Evolutionary conservation across 345 rosid genomes (phyloP).

Genomic region (Ricinus communis): DNA sequence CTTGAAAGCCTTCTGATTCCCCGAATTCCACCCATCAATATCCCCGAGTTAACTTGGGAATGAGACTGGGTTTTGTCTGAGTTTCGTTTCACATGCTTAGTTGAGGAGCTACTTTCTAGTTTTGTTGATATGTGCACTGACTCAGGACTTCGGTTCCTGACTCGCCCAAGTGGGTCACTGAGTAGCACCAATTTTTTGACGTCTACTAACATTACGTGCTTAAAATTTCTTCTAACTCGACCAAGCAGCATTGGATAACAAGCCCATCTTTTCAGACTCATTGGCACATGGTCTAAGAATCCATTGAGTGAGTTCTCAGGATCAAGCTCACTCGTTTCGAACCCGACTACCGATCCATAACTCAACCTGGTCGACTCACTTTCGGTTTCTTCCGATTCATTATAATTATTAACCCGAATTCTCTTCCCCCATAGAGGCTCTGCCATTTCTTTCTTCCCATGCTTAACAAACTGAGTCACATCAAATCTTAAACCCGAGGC

Average conservation of each 20-base stretch:
- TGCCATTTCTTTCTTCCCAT: constrained; percentile 36
- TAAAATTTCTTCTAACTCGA: constrained; percentile 70
- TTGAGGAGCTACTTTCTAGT: constrained; percentile 24
- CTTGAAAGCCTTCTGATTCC: constrained; percentile 62
- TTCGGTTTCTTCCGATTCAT: constrained; percentile 18
- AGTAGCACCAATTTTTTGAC: constrained; percentile 47
- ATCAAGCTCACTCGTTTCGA: constrained; percentile 76
- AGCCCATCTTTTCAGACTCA: constrained; percentile 80
- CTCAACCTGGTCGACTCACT: constrained; percentile 46
- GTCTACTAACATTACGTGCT: constrained; percentile 67
- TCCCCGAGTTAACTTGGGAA: constrained; percentile 41
- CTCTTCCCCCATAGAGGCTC: constrained; percentile 89
- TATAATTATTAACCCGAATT: constrained; percentile 32
- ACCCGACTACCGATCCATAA: constrained; percentile 84
- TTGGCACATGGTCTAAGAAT: constrained; percentile 66
- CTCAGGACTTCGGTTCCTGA: constrained; percentile 60
- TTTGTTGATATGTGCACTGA: constrained; percentile 44
- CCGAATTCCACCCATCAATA: constrained; percentile 54
- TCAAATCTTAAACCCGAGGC: constrained; percentile 42
- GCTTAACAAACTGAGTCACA: constrained; percentile 35
- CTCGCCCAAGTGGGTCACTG: constrained; percentile 71
- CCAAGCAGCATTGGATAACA: constrained; percentile 89
- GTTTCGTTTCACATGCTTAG: constrained; percentile 33
- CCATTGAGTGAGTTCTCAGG: constrained; percentile 87
- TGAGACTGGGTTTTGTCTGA: constrained; percentile 39